Percentiles rank a stretch among this genome's conserved stretches.
These are phyloP conservation scores for Berberis thunbergii DNA, from an alignment of 164 flowering plant genomes.

Conservation along the genomic window DNA sequence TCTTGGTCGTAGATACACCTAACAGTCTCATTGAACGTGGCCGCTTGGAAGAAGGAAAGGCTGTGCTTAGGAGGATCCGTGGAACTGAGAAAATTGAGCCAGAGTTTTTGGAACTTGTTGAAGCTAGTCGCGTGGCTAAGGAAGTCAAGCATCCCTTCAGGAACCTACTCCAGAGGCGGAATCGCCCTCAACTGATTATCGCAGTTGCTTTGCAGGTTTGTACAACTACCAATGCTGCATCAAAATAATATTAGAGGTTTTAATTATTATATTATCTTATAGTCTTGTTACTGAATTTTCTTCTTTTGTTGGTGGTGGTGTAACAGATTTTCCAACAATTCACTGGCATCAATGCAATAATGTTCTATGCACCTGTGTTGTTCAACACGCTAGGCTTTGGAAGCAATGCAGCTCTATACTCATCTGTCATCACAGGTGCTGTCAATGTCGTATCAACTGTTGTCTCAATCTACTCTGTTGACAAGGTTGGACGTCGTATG, in stretches of 20 bases:
- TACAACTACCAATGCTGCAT: neutral
- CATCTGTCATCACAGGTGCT: constrained; percentile 81
- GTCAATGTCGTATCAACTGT: constrained; percentile 79
- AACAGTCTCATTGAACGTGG: constrained; percentile 93
- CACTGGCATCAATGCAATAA: constrained; percentile 94
- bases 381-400: constrained; percentile 73
- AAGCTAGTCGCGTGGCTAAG: constrained; percentile 74
- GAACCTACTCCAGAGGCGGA: constrained; percentile 55
- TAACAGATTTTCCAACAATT: constrained; percentile 84
- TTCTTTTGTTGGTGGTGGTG: neutral
- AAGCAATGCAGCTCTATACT: constrained; percentile 66
- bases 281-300: neutral
- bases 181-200: constrained; percentile 62
- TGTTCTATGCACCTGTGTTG: constrained; percentile 91
- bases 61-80: constrained; percentile 61
- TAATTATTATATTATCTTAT: too few relatives aligned
- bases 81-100: constrained; percentile 81
- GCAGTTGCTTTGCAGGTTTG: constrained; percentile 55
- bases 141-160: constrained; percentile 79
- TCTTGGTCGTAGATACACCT: constrained; percentile 81
- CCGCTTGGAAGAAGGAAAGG: constrained; percentile 61
- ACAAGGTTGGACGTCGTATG: constrained; percentile 74
- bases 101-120: constrained; percentile 70
- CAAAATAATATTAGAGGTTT: too few relatives aligned
- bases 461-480: constrained; percentile 84